Base-by-base conservation (phyloP, 305 asterid species). In the Fraxinus paxiana region DNA sequence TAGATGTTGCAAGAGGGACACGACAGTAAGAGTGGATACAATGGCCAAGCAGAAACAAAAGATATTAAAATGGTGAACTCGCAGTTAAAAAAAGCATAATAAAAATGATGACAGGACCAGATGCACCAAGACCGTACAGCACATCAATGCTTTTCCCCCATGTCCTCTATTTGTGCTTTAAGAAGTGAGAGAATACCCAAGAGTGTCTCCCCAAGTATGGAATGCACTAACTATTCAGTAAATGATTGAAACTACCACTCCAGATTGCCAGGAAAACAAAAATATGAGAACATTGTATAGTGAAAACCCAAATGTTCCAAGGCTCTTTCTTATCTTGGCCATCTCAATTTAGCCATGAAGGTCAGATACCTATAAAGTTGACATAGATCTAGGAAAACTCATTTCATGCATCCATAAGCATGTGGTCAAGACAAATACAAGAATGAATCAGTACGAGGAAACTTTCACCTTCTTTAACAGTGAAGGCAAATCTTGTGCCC, bases 401-500 rank as follows among this genome's bases (percentile, higher is more conserved):
- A 67, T 63, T 9, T 9, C 33, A 63, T 24, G 72, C 33, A 17
- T 54, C 9, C 72, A 9, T 63, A 26, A 63, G 34, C 34, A 24
- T 15, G 72, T 63, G 72, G n/a, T 24, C 12, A 22, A 63, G 34
- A 24, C 72, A 67, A 65, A 65, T 67, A 67, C 31, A 79, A 78
- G 37, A 77, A 80, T 18, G 43, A 33, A 15, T 24, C n/a, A 56
- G 56, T 48, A 71, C 8, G 18, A 35, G 46, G 82, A 31, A 72
- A 85, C 28, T 46, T 74, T 83, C 82, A 95, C 99, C 98, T 87
- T 84, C 85, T 90, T 95, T 81, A 91, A 22, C 54, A 92, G 76
- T n/a, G 83, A 65, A 84, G 99, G 97, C 83, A 95, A 86, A 56
- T 92, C 96, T 12, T 6, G 82, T 71, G 89, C 91, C 88, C 88